Evolutionary conservation across 805 yeast species (phyloP).

Genomic region (Grigorovia humatica): DNA sequence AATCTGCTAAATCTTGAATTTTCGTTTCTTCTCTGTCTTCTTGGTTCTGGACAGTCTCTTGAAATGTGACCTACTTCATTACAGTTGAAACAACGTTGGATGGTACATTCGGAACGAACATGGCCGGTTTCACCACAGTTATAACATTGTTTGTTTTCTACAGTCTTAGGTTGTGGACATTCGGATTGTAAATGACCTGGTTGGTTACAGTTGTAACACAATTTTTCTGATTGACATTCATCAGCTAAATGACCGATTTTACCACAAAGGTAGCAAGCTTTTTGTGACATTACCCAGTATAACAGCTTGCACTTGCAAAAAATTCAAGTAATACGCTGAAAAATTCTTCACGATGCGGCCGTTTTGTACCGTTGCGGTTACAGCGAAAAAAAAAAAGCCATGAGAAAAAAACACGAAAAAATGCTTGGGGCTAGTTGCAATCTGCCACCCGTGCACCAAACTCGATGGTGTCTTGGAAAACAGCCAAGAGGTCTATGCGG

Average conservation of each 20-base stretch:
- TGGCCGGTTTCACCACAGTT: constrained; percentile 89
- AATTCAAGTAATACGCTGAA: too few relatives aligned
- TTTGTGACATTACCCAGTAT: constrained; percentile 35
- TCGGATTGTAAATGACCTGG: constrained; percentile 85
- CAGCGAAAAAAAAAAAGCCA: too few relatives aligned
- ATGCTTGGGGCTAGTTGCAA: not conserved
- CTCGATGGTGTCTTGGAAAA: constrained; percentile 38
- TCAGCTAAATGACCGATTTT: constrained; percentile 86
- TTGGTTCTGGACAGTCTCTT: constrained; percentile 56
- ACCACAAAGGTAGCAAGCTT: constrained; percentile 88
- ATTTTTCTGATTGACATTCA: constrained; percentile 76
- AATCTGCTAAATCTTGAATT: constrained; percentile 13
- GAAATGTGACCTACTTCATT: constrained; percentile 74
- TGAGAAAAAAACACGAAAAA: too few relatives aligned
- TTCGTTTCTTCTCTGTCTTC: constrained; percentile 12
- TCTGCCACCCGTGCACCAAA: constrained; percentile 34
- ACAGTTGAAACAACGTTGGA: constrained; percentile 73
- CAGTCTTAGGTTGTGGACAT: constrained; percentile 82
- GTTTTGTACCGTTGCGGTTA: not conserved
- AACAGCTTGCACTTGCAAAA: too few relatives aligned
- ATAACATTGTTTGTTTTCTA: constrained; percentile 81
- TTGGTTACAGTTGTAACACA: constrained; percentile 87
- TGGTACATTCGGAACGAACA: constrained; percentile 70
- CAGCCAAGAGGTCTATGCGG: constrained; percentile 20
- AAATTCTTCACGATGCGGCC: too few relatives aligned